Percentiles rank a stretch among this genome's conserved stretches.
These are phyloP conservation scores for Medicago truncatula DNA, from an alignment of 306 rosid species.

Conservation along the genomic window DNA sequence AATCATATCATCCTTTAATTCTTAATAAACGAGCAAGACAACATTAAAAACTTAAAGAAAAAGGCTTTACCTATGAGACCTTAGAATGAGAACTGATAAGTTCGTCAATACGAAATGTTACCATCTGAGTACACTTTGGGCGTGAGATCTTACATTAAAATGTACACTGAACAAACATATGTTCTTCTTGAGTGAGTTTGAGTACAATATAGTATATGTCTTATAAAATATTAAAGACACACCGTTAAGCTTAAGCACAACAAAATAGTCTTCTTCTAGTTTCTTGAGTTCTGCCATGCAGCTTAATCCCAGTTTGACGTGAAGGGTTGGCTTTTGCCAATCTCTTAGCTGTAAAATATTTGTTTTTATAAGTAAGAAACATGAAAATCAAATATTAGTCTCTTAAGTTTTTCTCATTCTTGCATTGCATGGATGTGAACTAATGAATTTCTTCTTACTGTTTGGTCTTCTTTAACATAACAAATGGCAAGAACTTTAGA, in stretches of 20 bases:
- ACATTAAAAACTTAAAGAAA: neutral
- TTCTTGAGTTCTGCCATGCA: conserved; percentile 61
- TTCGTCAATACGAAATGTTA: neutral
- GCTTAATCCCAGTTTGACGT: conserved; percentile 67
- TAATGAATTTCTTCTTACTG: neutral
- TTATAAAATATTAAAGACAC: neutral
- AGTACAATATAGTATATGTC: neutral
- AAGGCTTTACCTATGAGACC: neutral
- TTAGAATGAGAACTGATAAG: neutral
- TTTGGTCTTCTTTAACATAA: conserved; percentile 7
- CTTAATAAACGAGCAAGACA: neutral
- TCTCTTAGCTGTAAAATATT: conserved; percentile 66
- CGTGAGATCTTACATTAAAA: conserved; percentile 22
- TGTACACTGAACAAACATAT: conserved; percentile 22
- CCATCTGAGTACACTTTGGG: conserved; percentile 9
- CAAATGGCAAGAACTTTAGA: conserved; percentile 6
- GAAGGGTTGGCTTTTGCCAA: conserved; percentile 76
- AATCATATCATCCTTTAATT: neutral
- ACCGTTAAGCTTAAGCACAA: conserved; percentile 50
- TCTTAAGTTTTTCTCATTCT: neutral
- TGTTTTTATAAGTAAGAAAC: conserved; percentile 13
- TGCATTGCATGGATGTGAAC: neutral
- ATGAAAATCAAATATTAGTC: neutral
- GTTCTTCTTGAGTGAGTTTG: conserved; percentile 21
- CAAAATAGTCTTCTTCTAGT: conserved; percentile 65